Conservation (phyloP, 208 protist genomes). For the Blechomonas ayalai region DNA sequence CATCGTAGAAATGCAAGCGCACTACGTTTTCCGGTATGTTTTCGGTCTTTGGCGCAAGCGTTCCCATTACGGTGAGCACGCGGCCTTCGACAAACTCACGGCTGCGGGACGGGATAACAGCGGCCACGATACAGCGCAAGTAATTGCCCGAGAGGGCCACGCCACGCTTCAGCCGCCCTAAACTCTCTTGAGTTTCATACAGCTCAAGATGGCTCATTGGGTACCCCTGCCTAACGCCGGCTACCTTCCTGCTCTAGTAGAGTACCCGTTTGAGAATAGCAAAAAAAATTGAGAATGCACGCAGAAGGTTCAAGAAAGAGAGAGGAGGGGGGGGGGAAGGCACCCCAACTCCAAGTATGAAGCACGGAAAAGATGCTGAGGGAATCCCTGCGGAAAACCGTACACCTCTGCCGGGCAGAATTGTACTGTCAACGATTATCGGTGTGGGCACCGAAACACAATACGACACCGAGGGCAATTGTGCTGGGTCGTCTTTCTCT, state of each 20-base stretch:
- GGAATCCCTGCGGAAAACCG: too few species aligned
- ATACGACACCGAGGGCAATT: too few species aligned
- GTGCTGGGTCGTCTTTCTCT: too few species aligned
- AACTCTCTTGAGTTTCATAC: constrained; percentile 31
- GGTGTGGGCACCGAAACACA: too few species aligned
- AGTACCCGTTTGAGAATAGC: too few species aligned
- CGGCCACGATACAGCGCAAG: constrained; percentile 38
- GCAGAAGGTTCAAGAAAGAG: neutral
- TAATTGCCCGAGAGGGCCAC: constrained; percentile 13
- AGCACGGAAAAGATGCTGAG: too few species aligned
- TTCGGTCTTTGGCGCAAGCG: constrained; percentile 5
- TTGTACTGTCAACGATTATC: too few species aligned
- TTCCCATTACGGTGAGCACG: constrained; percentile 46
- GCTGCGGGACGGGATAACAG: constrained; percentile 24
- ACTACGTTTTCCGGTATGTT: constrained; percentile 10
- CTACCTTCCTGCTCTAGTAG: too few species aligned
- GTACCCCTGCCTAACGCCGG: too few species aligned
- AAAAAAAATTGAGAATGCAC: constrained; percentile 5
- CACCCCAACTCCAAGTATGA: too few species aligned
- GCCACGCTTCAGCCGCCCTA: constrained; percentile 19
- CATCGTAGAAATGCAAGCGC: constrained; percentile 59
- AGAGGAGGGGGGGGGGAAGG: neutral
- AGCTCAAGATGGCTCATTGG: constrained; percentile 20
- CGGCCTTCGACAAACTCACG: constrained; percentile 46
- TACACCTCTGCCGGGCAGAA: too few species aligned